Evolutionary conservation across 176 grass and related monocot genomes (phyloP), one percentile per base, ranked within the genome.

Genomic region (Otatea glauca): DNA sequence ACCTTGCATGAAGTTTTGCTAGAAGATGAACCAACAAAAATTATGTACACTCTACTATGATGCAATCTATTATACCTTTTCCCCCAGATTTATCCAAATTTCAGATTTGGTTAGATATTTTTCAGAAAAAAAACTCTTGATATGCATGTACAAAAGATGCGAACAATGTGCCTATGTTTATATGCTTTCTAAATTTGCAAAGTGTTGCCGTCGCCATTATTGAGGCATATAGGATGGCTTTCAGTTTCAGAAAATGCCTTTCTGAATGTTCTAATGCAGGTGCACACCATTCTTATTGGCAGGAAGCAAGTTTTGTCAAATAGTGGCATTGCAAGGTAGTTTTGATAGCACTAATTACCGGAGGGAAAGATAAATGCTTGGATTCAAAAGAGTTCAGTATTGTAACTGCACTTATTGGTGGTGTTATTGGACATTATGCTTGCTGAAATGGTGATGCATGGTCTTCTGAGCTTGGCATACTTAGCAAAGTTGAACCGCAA

Each of bases 271-370:
- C 80, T 89, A 87, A 90, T 87, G 84, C 84, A 89, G 80, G 84
- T 84, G 87, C 68, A 9, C 68, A 81, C 78, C 75, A 85, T 67
- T 83, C 53, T 90, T 88, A 70, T 92, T 98, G 89, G 63, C 90
- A 99, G 96, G 93, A 92, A 90, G 85, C 96, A 99, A 81, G 96
- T 95, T 83, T 90, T 99, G 68, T 90, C 91, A 83, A 98, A 99
- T 66, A 92, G 96, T 35, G 89, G 91, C 23, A 92, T 96, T 50
- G 93, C 96, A 72, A 96, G 81, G 91, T 93, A 68, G 82, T 96
- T 75, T 74, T 86, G 65, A 86, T 96, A 83, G 42, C 78, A n/a
- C 81, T 67, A 17, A 60, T 79, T 37, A 94, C 88, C 15, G 69
- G 89, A 67, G 93, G 93, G 53, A 78, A 87, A 89, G 96, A 94